These are phyloP conservation scores for Claviceps monticola DNA, from an alignment of 2,329 filamentous ascomycete genomes.

Conservation along the genomic window DNA sequence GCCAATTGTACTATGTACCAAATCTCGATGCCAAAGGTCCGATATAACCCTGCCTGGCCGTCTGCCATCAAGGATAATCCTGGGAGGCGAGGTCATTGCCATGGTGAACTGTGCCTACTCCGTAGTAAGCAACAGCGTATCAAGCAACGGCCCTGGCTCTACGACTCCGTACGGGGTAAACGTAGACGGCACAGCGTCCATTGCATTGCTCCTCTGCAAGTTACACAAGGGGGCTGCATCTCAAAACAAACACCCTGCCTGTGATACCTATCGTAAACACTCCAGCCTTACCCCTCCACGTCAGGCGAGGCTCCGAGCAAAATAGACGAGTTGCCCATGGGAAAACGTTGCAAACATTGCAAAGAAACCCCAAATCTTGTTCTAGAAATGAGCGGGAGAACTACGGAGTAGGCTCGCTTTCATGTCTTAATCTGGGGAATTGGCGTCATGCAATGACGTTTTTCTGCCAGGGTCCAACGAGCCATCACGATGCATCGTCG, in stretches of 20 bases:
- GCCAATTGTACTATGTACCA: background rate
- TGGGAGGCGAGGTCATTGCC: background rate
- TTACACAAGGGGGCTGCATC: background rate
- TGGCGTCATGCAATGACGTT: slow-evolving; percentile 6
- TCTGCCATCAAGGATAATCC: background rate
- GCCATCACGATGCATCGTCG: slow-evolving; percentile 6
- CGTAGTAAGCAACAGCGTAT: background rate
- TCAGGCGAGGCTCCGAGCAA: background rate
- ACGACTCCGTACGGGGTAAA: too few relatives aligned
- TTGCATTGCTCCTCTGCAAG: too few relatives aligned
- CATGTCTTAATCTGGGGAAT: background rate
- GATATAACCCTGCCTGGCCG: background rate
- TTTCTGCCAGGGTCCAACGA: slow-evolving; percentile 1
- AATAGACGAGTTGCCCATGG: too few relatives aligned
- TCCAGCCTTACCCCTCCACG: background rate
- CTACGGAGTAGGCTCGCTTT: background rate
- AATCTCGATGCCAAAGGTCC: background rate
- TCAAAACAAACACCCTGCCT: background rate
- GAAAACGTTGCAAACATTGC: too few relatives aligned
- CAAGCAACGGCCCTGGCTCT: background rate
- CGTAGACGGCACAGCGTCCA: too few relatives aligned
- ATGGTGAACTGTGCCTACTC: background rate
- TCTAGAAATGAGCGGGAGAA: background rate
- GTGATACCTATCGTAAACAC: too few relatives aligned
- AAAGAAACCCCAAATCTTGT: background rate